A percentile compares a stretch with the other conserved stretches of the same genome.
Conservation (phyloP, 2,329 filamentous ascomycete species). For the Capronia coronata region DNA sequence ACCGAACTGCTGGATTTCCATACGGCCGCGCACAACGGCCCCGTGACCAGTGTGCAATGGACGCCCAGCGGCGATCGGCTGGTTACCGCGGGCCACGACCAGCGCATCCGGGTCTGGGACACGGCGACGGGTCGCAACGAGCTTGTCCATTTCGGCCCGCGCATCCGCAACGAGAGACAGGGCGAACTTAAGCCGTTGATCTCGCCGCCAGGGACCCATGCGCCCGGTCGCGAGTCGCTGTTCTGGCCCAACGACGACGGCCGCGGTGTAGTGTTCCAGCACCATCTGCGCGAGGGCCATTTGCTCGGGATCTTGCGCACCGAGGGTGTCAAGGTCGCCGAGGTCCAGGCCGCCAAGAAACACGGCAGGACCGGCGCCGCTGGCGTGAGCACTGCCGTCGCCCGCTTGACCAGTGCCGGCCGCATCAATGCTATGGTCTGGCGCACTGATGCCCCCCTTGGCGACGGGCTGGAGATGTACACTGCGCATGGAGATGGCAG, state of each 20-base stretch:
- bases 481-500: constrained; percentile 78
- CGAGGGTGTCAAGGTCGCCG: constrained; percentile 43
- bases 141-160: constrained; percentile 77
- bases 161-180: constrained; percentile 63
- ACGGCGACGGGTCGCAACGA: constrained; percentile 75
- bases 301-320: constrained; percentile 65
- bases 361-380: constrained; percentile 17
- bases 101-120: constrained; percentile 82
- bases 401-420: constrained; percentile 43
- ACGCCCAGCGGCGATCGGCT: constrained; percentile 71
- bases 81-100: constrained; percentile 75
- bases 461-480: constrained; percentile 62
- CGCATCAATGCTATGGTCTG: constrained; percentile 71
- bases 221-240: constrained; percentile 56
- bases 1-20: constrained; percentile 38
- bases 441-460: constrained; percentile 53
- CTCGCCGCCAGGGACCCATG: constrained; percentile 52
- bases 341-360: constrained; percentile 22
- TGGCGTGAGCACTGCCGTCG: constrained; percentile 3
- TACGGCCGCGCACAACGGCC: constrained; percentile 64
- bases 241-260: constrained; percentile 73
- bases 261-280: constrained; percentile 63
- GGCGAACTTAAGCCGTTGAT: constrained; percentile 54
- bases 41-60: constrained; percentile 81
- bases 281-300: constrained; percentile 71